Conservation (phyloP, 768 basidiomycete species). For the Boletus insuetus region DNA sequence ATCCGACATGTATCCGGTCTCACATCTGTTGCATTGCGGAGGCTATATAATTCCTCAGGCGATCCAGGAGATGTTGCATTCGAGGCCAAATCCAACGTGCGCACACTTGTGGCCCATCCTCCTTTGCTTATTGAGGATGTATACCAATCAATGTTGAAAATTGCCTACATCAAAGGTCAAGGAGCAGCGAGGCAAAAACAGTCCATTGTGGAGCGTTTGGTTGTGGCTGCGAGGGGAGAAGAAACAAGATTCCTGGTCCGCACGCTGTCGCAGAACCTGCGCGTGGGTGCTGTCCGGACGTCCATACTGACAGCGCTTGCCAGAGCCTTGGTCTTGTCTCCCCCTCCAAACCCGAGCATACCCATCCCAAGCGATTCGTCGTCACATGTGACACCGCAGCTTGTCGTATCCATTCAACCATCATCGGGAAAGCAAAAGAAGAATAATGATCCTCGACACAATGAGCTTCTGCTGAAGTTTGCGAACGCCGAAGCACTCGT, state of each 20-base stretch:
- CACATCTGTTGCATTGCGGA: conserved; percentile 52
- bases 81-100: conserved; percentile 71
- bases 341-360: conserved; percentile 30
- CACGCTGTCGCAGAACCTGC: conserved; percentile 69
- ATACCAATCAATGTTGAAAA: conserved; percentile 63
- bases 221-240: conserved; percentile 84
- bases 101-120: conserved; percentile 72
- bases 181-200: conserved; percentile 78
- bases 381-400: conserved; percentile 26
- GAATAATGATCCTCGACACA: conserved; percentile 27
- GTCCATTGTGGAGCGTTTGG: conserved; percentile 71
- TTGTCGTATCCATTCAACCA: conserved; percentile 18
- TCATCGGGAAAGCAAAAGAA: conserved; percentile 30
- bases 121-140: conserved; percentile 63
- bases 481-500: conserved; percentile 60
- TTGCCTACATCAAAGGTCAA: conserved; percentile 66
- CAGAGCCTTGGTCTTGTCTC: conserved; percentile 68
- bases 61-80: conserved; percentile 90
- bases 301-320: conserved; percentile 80
- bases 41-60: conserved; percentile 68
- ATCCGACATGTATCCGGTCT: conserved; percentile 75
- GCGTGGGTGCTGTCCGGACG: conserved; percentile 86
- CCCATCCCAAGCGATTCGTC: conserved; percentile 21
- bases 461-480: conserved; percentile 43
- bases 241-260: conserved; percentile 83